A percentile compares a stretch with the other conserved stretches of the same genome.
Conservation (phyloP, 345 rosid genomes). For the Arabidopsis arenosa region DNA sequence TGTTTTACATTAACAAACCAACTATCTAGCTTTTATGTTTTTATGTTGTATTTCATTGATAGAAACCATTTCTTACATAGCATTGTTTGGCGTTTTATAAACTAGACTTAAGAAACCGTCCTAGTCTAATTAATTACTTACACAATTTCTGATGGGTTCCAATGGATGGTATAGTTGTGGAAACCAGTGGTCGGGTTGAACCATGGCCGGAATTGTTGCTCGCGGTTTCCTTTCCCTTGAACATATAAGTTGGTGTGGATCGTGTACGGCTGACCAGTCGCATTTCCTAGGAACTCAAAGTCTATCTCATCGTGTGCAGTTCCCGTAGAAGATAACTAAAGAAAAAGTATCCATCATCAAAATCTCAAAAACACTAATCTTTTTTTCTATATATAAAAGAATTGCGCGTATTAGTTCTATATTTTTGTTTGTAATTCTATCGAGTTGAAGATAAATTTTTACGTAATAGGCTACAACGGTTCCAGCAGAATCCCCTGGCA, state of each 20-base stretch:
- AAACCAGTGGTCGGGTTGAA: conserved; percentile 68
- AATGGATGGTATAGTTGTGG: conserved; percentile 82
- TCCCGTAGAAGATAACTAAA: conserved; percentile 64
- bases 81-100: neutral
- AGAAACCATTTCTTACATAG: neutral
- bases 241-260: conserved; percentile 72
- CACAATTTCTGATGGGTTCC: conserved; percentile 72
- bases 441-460: conserved; percentile 27
- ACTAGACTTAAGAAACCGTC: neutral
- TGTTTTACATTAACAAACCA: neutral
- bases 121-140: conserved; percentile 43
- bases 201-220: conserved; percentile 67
- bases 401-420: too few relatives aligned
- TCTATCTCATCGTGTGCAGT: conserved; percentile 73
- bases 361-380: neutral
- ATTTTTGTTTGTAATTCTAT: neutral
- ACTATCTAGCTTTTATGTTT: neutral
- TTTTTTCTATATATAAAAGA: neutral
- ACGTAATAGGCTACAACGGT: conserved; percentile 76
- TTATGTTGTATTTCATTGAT: neutral
- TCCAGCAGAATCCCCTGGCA: conserved; percentile 87
- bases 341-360: conserved; percentile 1
- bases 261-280: conserved; percentile 70
- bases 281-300: conserved; percentile 75
- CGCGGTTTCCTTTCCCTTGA: conserved; percentile 67